A percentile compares a stretch with the other conserved stretches of the same genome.
Conservation (phyloP, 2,329 filamentous ascomycete genomes). For the Zopfia rhizophila region DNA sequence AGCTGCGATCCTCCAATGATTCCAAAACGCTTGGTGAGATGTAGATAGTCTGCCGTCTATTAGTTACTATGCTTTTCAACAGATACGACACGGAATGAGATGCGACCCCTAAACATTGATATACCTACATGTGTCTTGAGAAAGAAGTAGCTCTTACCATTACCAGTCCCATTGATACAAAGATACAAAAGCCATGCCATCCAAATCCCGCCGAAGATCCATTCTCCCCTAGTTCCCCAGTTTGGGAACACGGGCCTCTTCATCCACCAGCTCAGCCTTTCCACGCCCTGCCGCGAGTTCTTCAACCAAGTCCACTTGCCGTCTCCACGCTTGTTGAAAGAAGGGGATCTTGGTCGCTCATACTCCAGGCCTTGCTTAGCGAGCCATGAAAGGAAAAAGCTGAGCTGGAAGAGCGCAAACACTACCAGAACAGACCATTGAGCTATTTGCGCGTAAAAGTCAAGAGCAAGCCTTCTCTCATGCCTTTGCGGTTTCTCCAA, state of each 20-base stretch:
- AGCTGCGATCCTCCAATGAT: slow-evolving; percentile 68
- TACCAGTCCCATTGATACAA: slow-evolving; percentile 61
- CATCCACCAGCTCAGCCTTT: slow-evolving; percentile 55
- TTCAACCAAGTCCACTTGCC: slow-evolving; percentile 36
- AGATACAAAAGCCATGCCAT: slow-evolving; percentile 63
- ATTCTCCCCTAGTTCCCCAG: slow-evolving; percentile 64
- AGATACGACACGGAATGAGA: no score
- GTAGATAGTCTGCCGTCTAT: slow-evolving; percentile 65
- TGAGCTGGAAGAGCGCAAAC: slow-evolving; percentile 55
- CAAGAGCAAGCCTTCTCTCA: slow-evolving; percentile 63
- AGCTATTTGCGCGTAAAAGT: slow-evolving; percentile 65
- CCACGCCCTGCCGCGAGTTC: slow-evolving; percentile 34
- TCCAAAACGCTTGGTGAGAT: slow-evolving; percentile 70
- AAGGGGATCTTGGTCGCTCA: slow-evolving; percentile 55
- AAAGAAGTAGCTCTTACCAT: slow-evolving; percentile 58
- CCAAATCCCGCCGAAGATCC: slow-evolving; percentile 61
- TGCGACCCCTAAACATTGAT: no score
- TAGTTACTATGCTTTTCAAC: neutral
- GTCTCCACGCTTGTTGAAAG: slow-evolving; percentile 46
- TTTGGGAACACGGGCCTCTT: slow-evolving; percentile 55
- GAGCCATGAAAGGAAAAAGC: slow-evolving; percentile 49
- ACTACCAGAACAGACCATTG: slow-evolving; percentile 64
- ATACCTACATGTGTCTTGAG: neutral
- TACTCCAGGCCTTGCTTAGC: slow-evolving; percentile 36
- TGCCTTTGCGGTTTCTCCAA: slow-evolving; percentile 61